Evolutionary conservation across 2,329 filamentous ascomycete species (phyloP), one percentile per base, ranked within the genome.

Genomic region (Alternaria solani): DNA sequence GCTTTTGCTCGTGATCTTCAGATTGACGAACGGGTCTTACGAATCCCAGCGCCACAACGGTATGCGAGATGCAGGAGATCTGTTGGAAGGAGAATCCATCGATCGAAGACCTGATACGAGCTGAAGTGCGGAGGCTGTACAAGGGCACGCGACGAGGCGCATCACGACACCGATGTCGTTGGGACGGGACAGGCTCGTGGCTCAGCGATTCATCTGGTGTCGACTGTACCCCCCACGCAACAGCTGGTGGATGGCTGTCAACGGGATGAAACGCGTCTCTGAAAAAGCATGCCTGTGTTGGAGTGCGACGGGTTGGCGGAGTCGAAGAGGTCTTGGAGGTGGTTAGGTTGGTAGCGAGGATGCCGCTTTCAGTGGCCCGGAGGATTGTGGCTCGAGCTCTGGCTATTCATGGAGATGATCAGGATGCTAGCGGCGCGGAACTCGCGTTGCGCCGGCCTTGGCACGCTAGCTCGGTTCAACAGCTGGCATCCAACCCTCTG

Each of bases 1-100:
- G 57, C 43, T 59, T 59, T 59, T 59, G 8, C n/a, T 55, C 32
- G 41, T 41, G 52, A 59, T 59, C 39, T 43, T 32, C 46, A 36
- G 46, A 43, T 36, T 51, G 34, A 39, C 51, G 51, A 55, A 49
- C 51, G 38, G 57, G 43, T 44, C 28, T 41, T 42, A 14, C 52
- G 39, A 41, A 46, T 41, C 26, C 26, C 46, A 56, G 46, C 52
- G 53, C 46, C 46, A 46, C 39, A 28, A 38, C 20, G 38, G 36
- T 34, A 46, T 46, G 39, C 57, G 25, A 26, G 39, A 46, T 39
- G 32, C 34, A 56, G 36, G 38, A 56, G 39, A 51, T 28, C 44
- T 39, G 18, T 46, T 47, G 12, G 53, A 30, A 30, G 23, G 36
- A 41, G 25, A 14, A 28, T 20, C 6, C 25, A 11, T 30, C 36